Percentiles rank a stretch among this genome's conserved stretches.
These are phyloP conservation scores for Beta corolliflora DNA, from an alignment of 179 eudicot genomes.

Conservation along the genomic window DNA sequence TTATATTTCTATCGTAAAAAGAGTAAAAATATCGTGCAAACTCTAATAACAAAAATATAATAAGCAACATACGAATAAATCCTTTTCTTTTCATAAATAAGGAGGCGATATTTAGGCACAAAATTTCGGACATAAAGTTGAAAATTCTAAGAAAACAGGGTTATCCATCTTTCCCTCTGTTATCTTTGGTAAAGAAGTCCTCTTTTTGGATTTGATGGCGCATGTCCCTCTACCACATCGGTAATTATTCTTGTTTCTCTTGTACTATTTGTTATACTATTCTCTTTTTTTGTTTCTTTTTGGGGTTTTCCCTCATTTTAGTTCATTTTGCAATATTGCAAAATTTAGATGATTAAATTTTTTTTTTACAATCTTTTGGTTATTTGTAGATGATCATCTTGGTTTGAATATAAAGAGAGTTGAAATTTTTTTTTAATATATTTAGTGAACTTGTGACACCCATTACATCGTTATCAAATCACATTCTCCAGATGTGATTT, in stretches of 20 bases:
- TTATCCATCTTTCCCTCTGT: not conserved
- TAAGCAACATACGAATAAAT: not conserved
- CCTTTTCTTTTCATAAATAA: not conserved
- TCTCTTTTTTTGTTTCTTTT: not conserved
- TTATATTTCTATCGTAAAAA: not conserved
- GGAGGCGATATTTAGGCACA: slow-evolving; percentile 13
- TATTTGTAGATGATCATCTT: not conserved
- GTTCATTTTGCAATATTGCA: not conserved
- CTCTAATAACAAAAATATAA: not conserved
- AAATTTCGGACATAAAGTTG: slow-evolving; percentile 4
- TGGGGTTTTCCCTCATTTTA: not conserved
- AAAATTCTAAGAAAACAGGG: not conserved
- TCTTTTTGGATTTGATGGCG: not conserved
- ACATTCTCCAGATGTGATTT: no score
- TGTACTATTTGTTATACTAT: not conserved
- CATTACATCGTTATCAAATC: no score
- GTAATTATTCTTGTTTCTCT: not conserved
- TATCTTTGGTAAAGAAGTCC: not conserved
- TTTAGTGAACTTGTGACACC: no score
- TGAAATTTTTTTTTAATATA: no score
- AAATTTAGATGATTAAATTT: no score
- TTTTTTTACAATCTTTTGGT: not conserved
- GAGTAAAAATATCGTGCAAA: not conserved
- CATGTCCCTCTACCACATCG: not conserved
- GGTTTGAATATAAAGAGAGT: not conserved